Percentiles rank a stretch among this genome's conserved stretches.
Conservation (phyloP, 331 rosid species). For the Spiraea crenata region DNA sequence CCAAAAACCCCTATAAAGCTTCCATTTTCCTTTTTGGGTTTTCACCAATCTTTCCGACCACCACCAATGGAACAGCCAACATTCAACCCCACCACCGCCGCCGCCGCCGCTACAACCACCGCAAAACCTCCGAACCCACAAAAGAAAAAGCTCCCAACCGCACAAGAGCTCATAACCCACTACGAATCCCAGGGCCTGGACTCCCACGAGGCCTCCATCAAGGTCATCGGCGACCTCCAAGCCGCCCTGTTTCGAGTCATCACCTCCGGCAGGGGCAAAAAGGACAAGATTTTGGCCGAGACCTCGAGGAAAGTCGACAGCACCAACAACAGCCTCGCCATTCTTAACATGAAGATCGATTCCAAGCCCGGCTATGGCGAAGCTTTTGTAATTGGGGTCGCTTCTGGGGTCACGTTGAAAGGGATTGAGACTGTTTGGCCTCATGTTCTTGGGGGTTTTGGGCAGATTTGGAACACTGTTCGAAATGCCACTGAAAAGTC, state of each 20-base stretch:
- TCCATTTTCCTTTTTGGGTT: no score
- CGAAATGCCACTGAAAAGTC: constrained; percentile 30
- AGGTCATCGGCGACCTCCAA: constrained; percentile 89
- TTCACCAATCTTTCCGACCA: neutral
- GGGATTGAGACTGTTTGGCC: constrained; percentile 57
- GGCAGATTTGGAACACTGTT: constrained; percentile 68
- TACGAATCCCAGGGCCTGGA: constrained; percentile 81
- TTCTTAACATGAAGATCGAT: constrained; percentile 77
- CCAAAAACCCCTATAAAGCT: neutral
- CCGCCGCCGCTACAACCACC: neutral
- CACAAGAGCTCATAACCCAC: constrained; percentile 67
- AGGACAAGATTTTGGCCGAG: constrained; percentile 49
- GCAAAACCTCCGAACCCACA: constrained; percentile 5
- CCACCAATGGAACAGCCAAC: constrained; percentile 4
- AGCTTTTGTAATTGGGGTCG: constrained; percentile 63
- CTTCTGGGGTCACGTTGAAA: constrained; percentile 58
- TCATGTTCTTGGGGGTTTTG: constrained; percentile 46
- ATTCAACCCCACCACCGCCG: neutral
- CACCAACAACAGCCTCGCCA: constrained; percentile 40
- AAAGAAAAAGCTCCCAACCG: constrained; percentile 53
- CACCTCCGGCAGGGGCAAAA: constrained; percentile 63
- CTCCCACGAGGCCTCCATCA: constrained; percentile 59
- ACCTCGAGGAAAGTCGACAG: constrained; percentile 65
- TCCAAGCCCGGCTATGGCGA: constrained; percentile 75
- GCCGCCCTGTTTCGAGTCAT: constrained; percentile 60